Percentiles rank a stretch among this genome's conserved stretches.
Conservation (phyloP, 169 alveolate species). For the Cryptosporidium xiaoi region DNA sequence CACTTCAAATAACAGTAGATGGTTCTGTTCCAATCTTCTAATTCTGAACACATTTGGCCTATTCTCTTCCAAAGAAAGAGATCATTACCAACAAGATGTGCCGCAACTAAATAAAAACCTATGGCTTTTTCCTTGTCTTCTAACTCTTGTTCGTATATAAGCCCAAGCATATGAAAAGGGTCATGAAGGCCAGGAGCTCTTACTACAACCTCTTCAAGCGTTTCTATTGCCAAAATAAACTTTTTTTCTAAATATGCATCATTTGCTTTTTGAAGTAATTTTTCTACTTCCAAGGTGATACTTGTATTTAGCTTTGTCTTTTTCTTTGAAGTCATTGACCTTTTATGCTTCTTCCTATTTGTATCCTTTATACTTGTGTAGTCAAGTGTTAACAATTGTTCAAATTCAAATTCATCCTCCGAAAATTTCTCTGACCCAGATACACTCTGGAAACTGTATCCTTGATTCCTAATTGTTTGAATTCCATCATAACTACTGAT, state of each 20-base stretch:
- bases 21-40: conserved; percentile 73
- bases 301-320: conserved; percentile 17
- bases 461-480: too few species aligned
- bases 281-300: conserved; percentile 76
- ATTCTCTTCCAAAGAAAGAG: conserved; percentile 85
- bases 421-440: background rate
- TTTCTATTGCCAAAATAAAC: conserved; percentile 78
- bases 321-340: background rate
- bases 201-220: conserved; percentile 83
- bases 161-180: conserved; percentile 89
- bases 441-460: too few species aligned
- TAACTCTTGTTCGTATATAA: conserved; percentile 87
- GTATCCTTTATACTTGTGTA: background rate
- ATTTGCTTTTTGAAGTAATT: conserved; percentile 80
- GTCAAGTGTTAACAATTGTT: conserved; percentile 26
- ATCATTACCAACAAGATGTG: conserved; percentile 87
- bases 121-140: conserved; percentile 85
- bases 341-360: conserved; percentile 27
- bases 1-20: conserved; percentile 74
- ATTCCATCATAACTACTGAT: too few species aligned
- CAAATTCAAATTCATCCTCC: conserved; percentile 50
- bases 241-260: conserved; percentile 78
- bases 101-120: conserved; percentile 88
- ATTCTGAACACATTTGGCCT: conserved; percentile 83
- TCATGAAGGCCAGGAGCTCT: conserved; percentile 88